Percentiles rank a stretch among this genome's conserved stretches.
Evolutionary conservation across 148 eudicot genomes (phyloP).

Genomic region (Fallopia convolvulus): DNA sequence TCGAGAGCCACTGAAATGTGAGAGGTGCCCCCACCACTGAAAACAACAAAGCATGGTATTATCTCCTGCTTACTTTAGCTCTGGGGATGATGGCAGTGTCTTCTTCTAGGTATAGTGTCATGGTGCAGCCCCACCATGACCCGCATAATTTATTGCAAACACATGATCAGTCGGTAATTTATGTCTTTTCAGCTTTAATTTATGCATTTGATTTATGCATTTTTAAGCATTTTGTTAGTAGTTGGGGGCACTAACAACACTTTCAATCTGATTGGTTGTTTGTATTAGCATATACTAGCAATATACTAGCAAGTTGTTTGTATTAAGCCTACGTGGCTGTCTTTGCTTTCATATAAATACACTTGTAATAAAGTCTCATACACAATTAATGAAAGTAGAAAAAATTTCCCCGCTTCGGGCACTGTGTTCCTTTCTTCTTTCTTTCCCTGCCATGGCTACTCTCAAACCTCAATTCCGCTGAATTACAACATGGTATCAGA

Average conservation of each 20-base stretch:
- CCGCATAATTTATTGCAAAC: neutral
- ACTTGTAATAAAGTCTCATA: too few relatives aligned
- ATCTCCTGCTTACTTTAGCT: neutral
- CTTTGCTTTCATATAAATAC: too few relatives aligned
- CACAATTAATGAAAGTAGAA: too few relatives aligned
- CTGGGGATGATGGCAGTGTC: neutral
- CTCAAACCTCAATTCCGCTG: too few relatives aligned
- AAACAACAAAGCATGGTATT: neutral
- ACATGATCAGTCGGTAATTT: neutral
- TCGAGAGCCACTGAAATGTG: neutral
- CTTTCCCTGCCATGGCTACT: too few relatives aligned
- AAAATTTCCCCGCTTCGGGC: too few relatives aligned
- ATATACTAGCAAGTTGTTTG: too few relatives aligned
- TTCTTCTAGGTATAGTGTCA: neutral
- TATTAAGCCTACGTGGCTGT: too few relatives aligned
- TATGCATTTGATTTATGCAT: neutral
- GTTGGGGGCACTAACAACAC: neutral
- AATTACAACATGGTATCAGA: too few relatives aligned
- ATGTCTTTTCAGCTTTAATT: neutral
- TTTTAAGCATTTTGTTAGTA: neutral
- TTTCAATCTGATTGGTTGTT: neutral
- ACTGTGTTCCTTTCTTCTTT: too few relatives aligned
- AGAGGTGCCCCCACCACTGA: neutral
- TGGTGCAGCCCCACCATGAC: neutral
- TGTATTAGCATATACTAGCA: too few relatives aligned